phyloP scores from a whole-genome alignment of 179 eudicot genomes.

The Silene noctiflora region DNA sequence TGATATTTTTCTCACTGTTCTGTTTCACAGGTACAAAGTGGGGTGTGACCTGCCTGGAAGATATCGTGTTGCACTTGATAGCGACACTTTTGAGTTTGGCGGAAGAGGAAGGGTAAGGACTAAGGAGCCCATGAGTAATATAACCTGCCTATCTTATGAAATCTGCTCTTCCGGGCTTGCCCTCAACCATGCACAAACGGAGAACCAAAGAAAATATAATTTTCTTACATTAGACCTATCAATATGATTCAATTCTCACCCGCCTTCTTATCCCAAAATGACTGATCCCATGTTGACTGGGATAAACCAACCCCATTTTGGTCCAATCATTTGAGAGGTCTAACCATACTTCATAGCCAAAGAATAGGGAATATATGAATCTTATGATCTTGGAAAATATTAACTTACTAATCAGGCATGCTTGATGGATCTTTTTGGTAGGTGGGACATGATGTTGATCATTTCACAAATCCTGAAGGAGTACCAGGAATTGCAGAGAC shows the following conservation, averaged over 20 bases:
- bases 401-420: background rate
- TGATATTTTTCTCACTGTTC: background rate
- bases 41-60: conserved; percentile 99
- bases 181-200: background rate
- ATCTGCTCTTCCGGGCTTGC: background rate
- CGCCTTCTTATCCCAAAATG: background rate
- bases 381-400: background rate
- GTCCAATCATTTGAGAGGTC: background rate
- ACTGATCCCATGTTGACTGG: background rate
- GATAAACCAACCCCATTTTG: background rate
- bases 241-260: background rate
- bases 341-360: background rate
- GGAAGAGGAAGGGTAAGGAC: conserved; percentile 93
- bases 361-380: background rate
- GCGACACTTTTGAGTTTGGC: conserved; percentile 91
- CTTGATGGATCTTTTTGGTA: conserved; percentile 24
- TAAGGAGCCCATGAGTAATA: background rate
- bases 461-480: conserved; percentile 95
- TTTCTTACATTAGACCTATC: background rate
- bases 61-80: conserved; percentile 91
- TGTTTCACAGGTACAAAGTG: conserved; percentile 67
- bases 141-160: background rate
- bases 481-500: conserved; percentile 94
- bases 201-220: background rate
- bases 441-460: conserved; percentile 92